phyloP scores from a whole-genome alignment of 2,329 filamentous ascomycete species.

The Fusarium sacchari region DNA sequence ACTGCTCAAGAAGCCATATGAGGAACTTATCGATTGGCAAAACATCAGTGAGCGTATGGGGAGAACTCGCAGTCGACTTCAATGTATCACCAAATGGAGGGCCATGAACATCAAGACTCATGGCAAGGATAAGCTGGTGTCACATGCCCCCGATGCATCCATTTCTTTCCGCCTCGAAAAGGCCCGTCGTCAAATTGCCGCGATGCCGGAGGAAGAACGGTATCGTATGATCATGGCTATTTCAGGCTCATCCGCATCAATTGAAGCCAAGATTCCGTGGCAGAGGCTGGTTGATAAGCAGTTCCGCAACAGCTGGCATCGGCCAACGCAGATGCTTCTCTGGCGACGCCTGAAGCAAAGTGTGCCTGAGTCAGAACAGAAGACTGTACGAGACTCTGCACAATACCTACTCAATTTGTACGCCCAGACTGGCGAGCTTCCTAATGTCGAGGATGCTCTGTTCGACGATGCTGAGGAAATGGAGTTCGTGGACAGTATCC shows the following conservation, averaged over 20 bases:
- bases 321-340: slow-evolving; percentile 50
- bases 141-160: slow-evolving; percentile 46
- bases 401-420: slow-evolving; percentile 50
- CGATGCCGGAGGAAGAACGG: slow-evolving; percentile 58
- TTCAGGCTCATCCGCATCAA: slow-evolving; percentile 51
- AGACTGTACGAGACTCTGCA: slow-evolving; percentile 49
- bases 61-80: slow-evolving; percentile 69
- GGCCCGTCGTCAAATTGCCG: slow-evolving; percentile 54
- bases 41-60: slow-evolving; percentile 71
- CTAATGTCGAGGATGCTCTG: slow-evolving; percentile 45
- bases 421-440: slow-evolving; percentile 48
- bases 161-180: slow-evolving; percentile 56
- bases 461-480: slow-evolving; percentile 50
- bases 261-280: slow-evolving; percentile 63
- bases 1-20: slow-evolving; percentile 54
- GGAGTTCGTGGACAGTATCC: slow-evolving; percentile 43
- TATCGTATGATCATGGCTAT: slow-evolving; percentile 57
- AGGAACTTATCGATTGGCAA: slow-evolving; percentile 72
- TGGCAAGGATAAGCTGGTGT: slow-evolving; percentile 48
- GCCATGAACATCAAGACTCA: slow-evolving; percentile 51
- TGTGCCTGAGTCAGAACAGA: slow-evolving; percentile 46
- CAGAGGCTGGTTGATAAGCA: slow-evolving; percentile 53
- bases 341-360: slow-evolving; percentile 53
- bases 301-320: slow-evolving; percentile 53
- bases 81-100: slow-evolving; percentile 76